Base-by-base conservation (phyloP, 768 basidiomycete species). In the Boletus rufocinnamomeus region DNA sequence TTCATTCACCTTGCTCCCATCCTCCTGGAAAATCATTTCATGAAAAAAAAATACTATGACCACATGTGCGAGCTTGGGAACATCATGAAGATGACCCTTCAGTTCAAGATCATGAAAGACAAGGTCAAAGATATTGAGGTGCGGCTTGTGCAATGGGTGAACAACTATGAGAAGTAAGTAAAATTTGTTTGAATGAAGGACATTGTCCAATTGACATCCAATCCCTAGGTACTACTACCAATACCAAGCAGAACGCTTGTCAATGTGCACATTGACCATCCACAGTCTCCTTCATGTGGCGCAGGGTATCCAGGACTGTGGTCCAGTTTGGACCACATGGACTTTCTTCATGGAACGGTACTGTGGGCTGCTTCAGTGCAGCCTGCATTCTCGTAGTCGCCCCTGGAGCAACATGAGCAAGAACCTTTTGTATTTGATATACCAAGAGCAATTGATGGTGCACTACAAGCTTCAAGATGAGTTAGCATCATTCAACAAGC, bases 1-100 rank as follows among this genome's bases (percentile, higher is more conserved):
- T 56, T 63, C 7, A 21, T 68, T 0, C 53, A 67, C 16, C 27
- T 70, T 2, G 61, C 63, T 3, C 70, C 66, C 1, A 55, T 43
- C 0, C 48, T 70, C 14, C 54, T 72, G 1, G 27, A 58, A 44
- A 30, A 49, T 7, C 16, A 14, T 0, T 66, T 64, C 27, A 14
- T 2, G 0, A 64, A 52, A 16, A 28, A n/a, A 1, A 66, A 66
- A 25, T 66, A 64, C 32, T 64, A 64, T 16, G 10, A 21, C 4
- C 65, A 66, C 30, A 56, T 60, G 40, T 49, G 40, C 0, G 27
- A 61, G 6, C 56, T 66, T 1, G 47, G 10, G 1, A 7, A 27
- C 0, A 32, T 66, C 14, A 62, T 66, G 51, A 56, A 62, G 17
- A 38, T 54, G 0, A 64, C 13, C 0, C 27, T 64, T 0, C 46